phyloP scores from a whole-genome alignment of 495 filamentous ascomycete genomes.

The Oleoguttula mirabilis region DNA sequence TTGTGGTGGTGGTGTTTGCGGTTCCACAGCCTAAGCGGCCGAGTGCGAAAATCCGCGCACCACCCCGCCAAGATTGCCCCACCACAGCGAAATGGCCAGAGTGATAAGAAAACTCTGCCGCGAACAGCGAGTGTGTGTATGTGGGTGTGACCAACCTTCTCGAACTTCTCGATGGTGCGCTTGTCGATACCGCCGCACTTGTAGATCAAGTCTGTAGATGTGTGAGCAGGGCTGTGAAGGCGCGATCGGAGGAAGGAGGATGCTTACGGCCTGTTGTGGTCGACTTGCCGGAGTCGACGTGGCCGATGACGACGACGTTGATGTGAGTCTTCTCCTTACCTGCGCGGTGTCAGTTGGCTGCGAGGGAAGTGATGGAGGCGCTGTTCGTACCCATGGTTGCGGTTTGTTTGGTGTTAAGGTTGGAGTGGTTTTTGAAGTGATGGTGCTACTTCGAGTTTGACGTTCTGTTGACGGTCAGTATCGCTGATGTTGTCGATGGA shows the following conservation, averaged over 20 bases:
- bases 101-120: constrained; percentile 1
- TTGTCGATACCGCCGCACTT: constrained; percentile 99
- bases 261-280: constrained; percentile 69
- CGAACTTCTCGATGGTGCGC: constrained; percentile 99
- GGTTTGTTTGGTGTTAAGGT: too few relatives aligned
- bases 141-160: constrained; percentile 65
- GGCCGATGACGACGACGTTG: constrained; percentile 98
- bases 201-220: constrained; percentile 80
- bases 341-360: too few relatives aligned
- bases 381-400: too few relatives aligned
- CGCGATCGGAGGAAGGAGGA: constrained; percentile 11
- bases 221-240: constrained; percentile 28
- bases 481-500: too few relatives aligned
- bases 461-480: too few relatives aligned
- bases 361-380: too few relatives aligned
- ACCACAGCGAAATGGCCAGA: neutral
- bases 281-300: constrained; percentile 99
- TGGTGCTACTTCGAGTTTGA: too few relatives aligned
- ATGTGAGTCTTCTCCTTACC: constrained; percentile 88
- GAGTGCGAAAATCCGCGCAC: neutral
- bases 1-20: too few relatives aligned
- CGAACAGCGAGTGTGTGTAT: neutral
- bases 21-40: too few relatives aligned
- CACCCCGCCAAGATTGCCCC: constrained; percentile 8
- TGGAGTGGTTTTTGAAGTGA: too few relatives aligned